Evolutionary conservation across 257 asterid genomes (phyloP), one percentile per base, ranked within the genome.

Genomic region (Solanum corneliomulleri): DNA sequence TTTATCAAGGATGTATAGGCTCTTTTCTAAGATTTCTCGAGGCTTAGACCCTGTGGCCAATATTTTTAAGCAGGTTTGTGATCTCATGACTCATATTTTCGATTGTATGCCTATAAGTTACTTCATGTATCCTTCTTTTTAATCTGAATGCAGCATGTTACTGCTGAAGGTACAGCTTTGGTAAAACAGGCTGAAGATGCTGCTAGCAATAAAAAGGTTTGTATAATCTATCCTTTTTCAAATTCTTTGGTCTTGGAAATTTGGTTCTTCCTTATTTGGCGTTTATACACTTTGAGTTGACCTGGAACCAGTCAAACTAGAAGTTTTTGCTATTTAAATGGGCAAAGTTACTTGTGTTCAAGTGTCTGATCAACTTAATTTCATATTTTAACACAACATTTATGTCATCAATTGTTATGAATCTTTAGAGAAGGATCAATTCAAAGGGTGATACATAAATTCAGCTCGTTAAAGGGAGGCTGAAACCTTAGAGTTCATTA

Each of bases 131-230:
- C 80, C 68, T n/a, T 33, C 44, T 58, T 49, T 31, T 37, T 25
- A 2, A 41, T 81, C 72, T 49, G 84, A 71, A 86, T 88, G 89
- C 96, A 94, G 99, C 99, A 97, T 93, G 98, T 97, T 85, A 94
- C 99, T 86, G 96, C 95, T 85, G 99, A 96, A 93, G 99, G 99
- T 85, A 95, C 97, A 35, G 94, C 97, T 78, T 90, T 97, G 92
- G 99, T 97, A 77, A 95, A 95, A 93, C 99, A 94, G 89, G 99
- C 99, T 35, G 99, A 97, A 94, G 99, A 97, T 92, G 98, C 99
- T 90, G 99, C 99, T 49, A 95, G 98, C 92, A 94, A 85, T 88
- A 97, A 94, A 91, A 96, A 96, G 98, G 99, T 92, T 81, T 68
- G 90, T 92, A 87, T 56, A 18, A 29, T 47, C 60, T 80, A 10